These are phyloP conservation scores for Aureobasidium musti DNA, from an alignment of 2,329 filamentous ascomycete genomes.

Conservation along the genomic window DNA sequence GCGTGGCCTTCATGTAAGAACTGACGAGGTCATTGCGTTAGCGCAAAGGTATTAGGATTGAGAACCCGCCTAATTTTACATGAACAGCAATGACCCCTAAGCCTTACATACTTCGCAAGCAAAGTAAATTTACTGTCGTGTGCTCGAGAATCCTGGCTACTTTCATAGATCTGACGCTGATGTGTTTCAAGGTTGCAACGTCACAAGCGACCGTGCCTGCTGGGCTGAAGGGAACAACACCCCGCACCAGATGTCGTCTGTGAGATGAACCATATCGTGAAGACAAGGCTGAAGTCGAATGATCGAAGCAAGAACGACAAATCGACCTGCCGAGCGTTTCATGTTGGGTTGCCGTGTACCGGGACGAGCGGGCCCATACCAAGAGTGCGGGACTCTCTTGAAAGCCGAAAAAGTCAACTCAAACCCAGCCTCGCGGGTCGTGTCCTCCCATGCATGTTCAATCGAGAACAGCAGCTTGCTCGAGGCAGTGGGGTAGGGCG, in stretches of 20 bases:
- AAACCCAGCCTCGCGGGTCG: slow-evolving; percentile 18
- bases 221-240: not conserved
- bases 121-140: slow-evolving; percentile 12
- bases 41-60: slow-evolving; percentile 7
- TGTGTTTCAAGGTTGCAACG: too few relatives aligned
- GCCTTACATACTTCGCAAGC: slow-evolving; percentile 12
- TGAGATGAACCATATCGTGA: not conserved
- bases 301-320: slow-evolving; percentile 16
- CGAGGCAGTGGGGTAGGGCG: not conserved
- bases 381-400: slow-evolving; percentile 12
- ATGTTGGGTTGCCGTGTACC: slow-evolving; percentile 26
- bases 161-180: not conserved
- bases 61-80: slow-evolving; percentile 1
- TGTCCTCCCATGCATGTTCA: not conserved
- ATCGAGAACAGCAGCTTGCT: not conserved
- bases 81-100: not conserved
- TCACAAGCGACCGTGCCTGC: not conserved
- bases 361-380: slow-evolving; percentile 15
- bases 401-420: slow-evolving; percentile 22
- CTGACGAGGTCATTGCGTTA: slow-evolving; percentile 17
- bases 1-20: slow-evolving; percentile 17
- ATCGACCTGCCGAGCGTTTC: slow-evolving; percentile 23
- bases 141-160: not conserved
- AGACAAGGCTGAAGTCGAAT: slow-evolving; percentile 14
- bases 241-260: slow-evolving; percentile 3